Evolutionary conservation across 768 basidiomycete genomes (phyloP).

Genomic region (Imleria badia): DNA sequence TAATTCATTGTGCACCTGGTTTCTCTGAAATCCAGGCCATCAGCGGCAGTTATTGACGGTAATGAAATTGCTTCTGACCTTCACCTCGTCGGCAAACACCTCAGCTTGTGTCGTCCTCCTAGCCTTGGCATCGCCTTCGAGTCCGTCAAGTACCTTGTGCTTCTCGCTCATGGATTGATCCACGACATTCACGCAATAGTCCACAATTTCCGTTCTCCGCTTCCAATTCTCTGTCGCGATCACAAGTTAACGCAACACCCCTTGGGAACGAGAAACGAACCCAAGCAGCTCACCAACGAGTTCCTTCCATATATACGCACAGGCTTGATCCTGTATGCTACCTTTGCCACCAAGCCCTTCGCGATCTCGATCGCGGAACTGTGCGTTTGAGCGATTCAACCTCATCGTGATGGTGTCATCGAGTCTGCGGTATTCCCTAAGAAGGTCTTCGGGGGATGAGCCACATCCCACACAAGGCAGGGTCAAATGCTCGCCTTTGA

Average conservation of each 20-base stretch:
- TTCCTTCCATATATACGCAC: conserved; percentile 74
- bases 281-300: conserved; percentile 59
- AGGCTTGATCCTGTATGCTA: conserved; percentile 71
- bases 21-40: conserved; percentile 46
- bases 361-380: conserved; percentile 72
- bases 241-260: conserved; percentile 19
- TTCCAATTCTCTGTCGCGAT: conserved; percentile 60
- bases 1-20: conserved; percentile 74
- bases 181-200: conserved; percentile 72
- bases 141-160: conserved; percentile 42
- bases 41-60: conserved; percentile 30
- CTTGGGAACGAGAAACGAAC: conserved; percentile 12
- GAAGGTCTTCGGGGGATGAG: conserved; percentile 54
- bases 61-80: conserved; percentile 48
- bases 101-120: conserved; percentile 54
- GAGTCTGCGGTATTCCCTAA: conserved; percentile 77
- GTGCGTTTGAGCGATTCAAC: conserved; percentile 74
- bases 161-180: conserved; percentile 64
- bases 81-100: conserved; percentile 66
- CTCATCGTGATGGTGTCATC: conserved; percentile 83
- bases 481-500: conserved; percentile 52
- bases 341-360: conserved; percentile 43
- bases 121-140: conserved; percentile 42
- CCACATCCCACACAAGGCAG: conserved; percentile 4
- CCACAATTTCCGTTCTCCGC: conserved; percentile 67